phyloP scores from a whole-genome alignment of 108 stramenopile species.

The Skeletonema tropicum region DNA sequence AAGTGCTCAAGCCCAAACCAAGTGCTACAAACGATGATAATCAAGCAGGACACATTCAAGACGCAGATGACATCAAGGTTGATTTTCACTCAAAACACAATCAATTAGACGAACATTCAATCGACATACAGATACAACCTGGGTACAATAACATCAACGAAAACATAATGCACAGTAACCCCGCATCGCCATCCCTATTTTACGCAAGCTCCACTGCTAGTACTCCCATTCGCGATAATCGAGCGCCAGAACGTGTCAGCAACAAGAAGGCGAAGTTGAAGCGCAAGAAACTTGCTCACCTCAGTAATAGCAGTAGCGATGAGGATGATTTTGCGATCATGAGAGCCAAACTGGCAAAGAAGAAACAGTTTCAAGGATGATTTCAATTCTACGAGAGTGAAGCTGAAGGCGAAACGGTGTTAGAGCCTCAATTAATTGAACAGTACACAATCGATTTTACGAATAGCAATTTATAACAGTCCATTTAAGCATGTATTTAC shows the following conservation, averaged over 20 bases:
- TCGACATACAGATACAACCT: background rate
- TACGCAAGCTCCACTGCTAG: background rate
- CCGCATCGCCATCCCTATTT: background rate
- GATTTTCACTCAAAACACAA: background rate
- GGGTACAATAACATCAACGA: background rate
- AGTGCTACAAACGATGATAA: background rate
- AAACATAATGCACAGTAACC: background rate
- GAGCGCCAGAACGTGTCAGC: background rate
- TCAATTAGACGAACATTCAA: background rate
- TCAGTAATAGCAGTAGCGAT: background rate
- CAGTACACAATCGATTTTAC: no score
- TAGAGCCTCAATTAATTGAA: no score
- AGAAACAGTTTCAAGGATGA: background rate
- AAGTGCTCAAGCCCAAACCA: background rate
- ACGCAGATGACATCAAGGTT: background rate
- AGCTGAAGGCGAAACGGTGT: background rate
- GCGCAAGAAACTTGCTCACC: background rate
- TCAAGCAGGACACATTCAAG: background rate
- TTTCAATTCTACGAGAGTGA: background rate
- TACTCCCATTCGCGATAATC: background rate
- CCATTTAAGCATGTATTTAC: background rate
- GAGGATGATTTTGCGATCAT: background rate
- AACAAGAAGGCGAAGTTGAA: background rate
- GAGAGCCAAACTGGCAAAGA: constrained; percentile 2
- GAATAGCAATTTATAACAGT: no score